These are phyloP conservation scores for Apiospora aurea DNA, from an alignment of 2,329 filamentous ascomycete species.

Conservation along the genomic window DNA sequence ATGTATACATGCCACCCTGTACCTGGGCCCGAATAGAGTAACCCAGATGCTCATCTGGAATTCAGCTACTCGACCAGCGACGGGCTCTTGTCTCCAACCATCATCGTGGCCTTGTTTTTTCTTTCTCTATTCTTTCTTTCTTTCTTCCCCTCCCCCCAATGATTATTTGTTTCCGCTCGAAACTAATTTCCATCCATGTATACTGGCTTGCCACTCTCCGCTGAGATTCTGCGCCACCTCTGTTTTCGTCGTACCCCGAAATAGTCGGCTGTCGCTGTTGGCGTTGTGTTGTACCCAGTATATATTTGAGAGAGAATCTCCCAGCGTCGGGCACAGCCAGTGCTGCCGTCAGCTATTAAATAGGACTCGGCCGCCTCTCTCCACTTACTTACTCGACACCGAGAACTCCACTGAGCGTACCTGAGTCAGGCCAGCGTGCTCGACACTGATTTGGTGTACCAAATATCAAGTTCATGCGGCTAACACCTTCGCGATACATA, in stretches of 20 bases:
- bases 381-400: slow-evolving; percentile 8
- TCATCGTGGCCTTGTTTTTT: slow-evolving; percentile 6
- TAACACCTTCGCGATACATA: background rate
- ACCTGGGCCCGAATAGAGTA: slow-evolving; percentile 1
- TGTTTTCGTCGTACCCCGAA: background rate
- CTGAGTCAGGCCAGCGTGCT: slow-evolving; percentile 14
- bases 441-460: slow-evolving; percentile 18
- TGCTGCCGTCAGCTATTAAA: background rate
- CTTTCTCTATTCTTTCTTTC: background rate
- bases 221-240: background rate
- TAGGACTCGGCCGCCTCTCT: slow-evolving; percentile 10
- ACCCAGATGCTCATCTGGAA: background rate
- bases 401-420: slow-evolving; percentile 10
- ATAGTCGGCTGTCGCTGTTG: background rate
- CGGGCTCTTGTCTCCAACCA: slow-evolving; percentile 8
- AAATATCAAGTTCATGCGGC: slow-evolving; percentile 14
- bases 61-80: slow-evolving; percentile 5
- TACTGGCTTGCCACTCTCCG: background rate
- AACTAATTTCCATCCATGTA: background rate
- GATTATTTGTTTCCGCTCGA: background rate
- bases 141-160: background rate
- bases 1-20: background rate
- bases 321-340: background rate
- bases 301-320: slow-evolving; percentile 8
- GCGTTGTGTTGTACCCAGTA: background rate